These are phyloP conservation scores for Magnolia officinalis DNA, from an alignment of 164 flowering plant species.

Conservation along the genomic window DNA sequence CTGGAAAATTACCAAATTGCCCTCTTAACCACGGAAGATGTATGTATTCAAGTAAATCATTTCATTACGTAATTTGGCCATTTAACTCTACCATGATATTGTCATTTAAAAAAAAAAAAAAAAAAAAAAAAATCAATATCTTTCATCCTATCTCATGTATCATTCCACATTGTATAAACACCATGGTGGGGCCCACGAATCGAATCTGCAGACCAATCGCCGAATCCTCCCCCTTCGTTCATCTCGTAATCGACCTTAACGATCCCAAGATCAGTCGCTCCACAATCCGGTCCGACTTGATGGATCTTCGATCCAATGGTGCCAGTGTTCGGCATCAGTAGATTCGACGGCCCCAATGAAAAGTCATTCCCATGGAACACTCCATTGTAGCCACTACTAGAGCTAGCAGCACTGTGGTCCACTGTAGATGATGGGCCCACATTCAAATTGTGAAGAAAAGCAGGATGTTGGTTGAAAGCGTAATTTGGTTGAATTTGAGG, in stretches of 20 bases:
- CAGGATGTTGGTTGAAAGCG: neutral
- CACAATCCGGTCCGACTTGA: neutral
- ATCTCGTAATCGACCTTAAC: constrained; percentile 69
- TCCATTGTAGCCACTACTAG: constrained; percentile 27
- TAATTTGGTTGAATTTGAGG: constrained; percentile 37
- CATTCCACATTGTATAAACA: constrained; percentile 70
- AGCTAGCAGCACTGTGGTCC: constrained; percentile 28
- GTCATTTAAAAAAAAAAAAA: neutral
- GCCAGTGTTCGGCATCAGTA: constrained; percentile 5
- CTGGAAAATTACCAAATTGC: too few relatives aligned
- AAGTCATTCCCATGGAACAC: constrained; percentile 35
- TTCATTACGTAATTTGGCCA: too few relatives aligned
- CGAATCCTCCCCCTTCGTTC: constrained; percentile 39
- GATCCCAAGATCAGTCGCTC: neutral
- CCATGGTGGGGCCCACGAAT: constrained; percentile 47
- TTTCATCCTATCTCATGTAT: constrained; percentile 2
- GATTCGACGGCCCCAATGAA: constrained; percentile 24
- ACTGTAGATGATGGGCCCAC: constrained; percentile 15
- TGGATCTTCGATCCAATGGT: constrained; percentile 19
- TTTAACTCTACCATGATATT: too few relatives aligned
- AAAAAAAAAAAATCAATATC: neutral
- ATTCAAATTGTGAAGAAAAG: too few relatives aligned
- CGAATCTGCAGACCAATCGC: constrained; percentile 51
- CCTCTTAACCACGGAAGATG: too few relatives aligned
- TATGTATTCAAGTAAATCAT: too few relatives aligned